Evolutionary conservation across 257 asterid species (phyloP).

Genomic region (Mitragyna speciosa): DNA sequence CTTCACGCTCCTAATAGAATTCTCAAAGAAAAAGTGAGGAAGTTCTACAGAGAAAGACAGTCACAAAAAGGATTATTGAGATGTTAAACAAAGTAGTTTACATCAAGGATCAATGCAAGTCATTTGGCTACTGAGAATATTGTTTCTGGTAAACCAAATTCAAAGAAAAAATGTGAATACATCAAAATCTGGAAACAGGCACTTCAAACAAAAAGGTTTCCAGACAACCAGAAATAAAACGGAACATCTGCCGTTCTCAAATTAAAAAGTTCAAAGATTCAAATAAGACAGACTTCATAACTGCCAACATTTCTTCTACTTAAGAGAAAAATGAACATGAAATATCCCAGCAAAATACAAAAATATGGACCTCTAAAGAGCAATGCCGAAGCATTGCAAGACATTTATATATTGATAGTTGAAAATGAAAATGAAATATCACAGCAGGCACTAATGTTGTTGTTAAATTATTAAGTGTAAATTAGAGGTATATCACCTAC

Average conservation of each 20-base stretch:
- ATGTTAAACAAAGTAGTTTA: not conserved
- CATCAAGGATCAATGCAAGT: not conserved
- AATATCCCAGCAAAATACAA: not conserved
- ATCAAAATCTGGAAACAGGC: too few relatives aligned
- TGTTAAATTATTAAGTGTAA: not conserved
- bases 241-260: not conserved
- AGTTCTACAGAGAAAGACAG: not conserved
- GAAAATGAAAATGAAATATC: not conserved
- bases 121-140: too few relatives aligned
- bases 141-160: not conserved
- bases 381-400: not conserved
- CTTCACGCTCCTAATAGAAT: not conserved
- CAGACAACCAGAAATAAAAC: not conserved
- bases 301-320: not conserved
- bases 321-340: not conserved
- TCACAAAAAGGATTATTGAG: not conserved
- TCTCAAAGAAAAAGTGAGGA: not conserved
- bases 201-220: too few relatives aligned
- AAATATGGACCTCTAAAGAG: not conserved
- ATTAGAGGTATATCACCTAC: slow-evolving; percentile 45
- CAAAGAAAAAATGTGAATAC: not conserved
- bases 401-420: not conserved
- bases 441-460: not conserved
- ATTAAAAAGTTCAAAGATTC: too few relatives aligned
- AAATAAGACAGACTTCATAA: not conserved